Percentiles rank a stretch among this genome's conserved stretches.
Conservation (phyloP, 2,329 filamentous ascomycete genomes). For the Annulohypoxylon truncatum region DNA sequence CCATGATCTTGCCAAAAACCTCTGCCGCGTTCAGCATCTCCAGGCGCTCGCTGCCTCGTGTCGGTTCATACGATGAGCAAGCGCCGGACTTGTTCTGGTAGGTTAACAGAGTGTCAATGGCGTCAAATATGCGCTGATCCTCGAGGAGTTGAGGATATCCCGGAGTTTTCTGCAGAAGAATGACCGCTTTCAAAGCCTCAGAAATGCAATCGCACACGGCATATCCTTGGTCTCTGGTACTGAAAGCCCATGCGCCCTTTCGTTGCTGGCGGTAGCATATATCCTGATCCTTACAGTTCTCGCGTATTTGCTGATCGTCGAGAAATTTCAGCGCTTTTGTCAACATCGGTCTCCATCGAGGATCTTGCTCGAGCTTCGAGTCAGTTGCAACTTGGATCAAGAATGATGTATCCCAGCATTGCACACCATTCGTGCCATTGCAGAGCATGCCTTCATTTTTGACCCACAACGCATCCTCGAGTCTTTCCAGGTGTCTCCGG, state of each 20-base stretch:
- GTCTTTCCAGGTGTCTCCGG: conserved; percentile 79
- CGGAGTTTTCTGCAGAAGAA: conserved; percentile 83
- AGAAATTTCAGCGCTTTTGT: conserved; percentile 84
- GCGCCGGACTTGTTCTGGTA: conserved; percentile 91
- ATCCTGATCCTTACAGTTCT: conserved; percentile 81
- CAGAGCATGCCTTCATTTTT: conserved; percentile 92
- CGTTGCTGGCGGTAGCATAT: conserved; percentile 89
- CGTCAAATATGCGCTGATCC: conserved; percentile 83
- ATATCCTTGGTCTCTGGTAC: conserved; percentile 91
- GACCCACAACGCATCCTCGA: conserved; percentile 91
- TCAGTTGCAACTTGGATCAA: conserved; percentile 84
- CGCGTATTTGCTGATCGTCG: conserved; percentile 89
- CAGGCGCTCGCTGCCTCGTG: conserved; percentile 79
- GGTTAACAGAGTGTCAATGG: conserved; percentile 88
- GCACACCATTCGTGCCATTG: conserved; percentile 98
- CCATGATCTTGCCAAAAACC: conserved; percentile 97
- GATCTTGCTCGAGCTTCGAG: conserved; percentile 79
- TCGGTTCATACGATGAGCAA: conserved; percentile 89
- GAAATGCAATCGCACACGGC: conserved; percentile 95
- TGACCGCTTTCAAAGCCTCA: conserved; percentile 87
- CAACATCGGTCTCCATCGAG: conserved; percentile 85
- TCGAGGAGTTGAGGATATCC: conserved; percentile 80
- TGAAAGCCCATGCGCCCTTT: conserved; percentile 97
- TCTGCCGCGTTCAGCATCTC: conserved; percentile 95
- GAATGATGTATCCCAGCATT: conserved; percentile 96